These are phyloP conservation scores for Ilex aquifolium DNA, from an alignment of 257 asterid species.

Conservation along the genomic window DNA sequence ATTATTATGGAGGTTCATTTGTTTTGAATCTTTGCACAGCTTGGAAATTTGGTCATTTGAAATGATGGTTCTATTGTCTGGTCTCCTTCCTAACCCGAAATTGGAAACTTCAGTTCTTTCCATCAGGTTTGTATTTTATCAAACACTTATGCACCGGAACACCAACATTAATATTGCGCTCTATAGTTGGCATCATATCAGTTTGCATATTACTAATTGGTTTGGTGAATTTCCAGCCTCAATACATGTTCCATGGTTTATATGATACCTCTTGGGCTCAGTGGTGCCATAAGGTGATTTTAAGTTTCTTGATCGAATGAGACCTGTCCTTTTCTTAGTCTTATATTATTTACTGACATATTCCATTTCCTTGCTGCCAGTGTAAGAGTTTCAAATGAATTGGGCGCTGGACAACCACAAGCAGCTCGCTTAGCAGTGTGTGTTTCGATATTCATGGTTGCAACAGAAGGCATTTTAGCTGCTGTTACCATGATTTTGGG, in stretches of 20 bases:
- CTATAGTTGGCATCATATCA: too few relatives aligned
- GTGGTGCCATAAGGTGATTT: constrained; percentile 55
- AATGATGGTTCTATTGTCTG: constrained; percentile 69
- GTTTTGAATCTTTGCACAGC: constrained; percentile 24
- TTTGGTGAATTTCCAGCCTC: constrained; percentile 24
- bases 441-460: constrained; percentile 44
- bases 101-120: constrained; percentile 73
- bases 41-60: constrained; percentile 77
- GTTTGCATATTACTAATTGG: too few relatives aligned
- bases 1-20: too few relatives aligned
- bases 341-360: neutral
- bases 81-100: constrained; percentile 67
- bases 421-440: constrained; percentile 50
- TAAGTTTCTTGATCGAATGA: neutral
- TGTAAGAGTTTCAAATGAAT: constrained; percentile 57
- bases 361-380: constrained; percentile 10
- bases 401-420: constrained; percentile 57
- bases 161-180: too few relatives aligned
- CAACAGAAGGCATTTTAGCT: constrained; percentile 40
- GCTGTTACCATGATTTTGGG: constrained; percentile 35
- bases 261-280: constrained; percentile 71
- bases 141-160: too few relatives aligned
- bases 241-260: constrained; percentile 51
- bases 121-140: constrained; percentile 31
- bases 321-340: too few relatives aligned